Evolutionary conservation across 2,329 filamentous ascomycete genomes (phyloP), one percentile per base, ranked within the genome.

Genomic region (Thielaviopsis populi): DNA sequence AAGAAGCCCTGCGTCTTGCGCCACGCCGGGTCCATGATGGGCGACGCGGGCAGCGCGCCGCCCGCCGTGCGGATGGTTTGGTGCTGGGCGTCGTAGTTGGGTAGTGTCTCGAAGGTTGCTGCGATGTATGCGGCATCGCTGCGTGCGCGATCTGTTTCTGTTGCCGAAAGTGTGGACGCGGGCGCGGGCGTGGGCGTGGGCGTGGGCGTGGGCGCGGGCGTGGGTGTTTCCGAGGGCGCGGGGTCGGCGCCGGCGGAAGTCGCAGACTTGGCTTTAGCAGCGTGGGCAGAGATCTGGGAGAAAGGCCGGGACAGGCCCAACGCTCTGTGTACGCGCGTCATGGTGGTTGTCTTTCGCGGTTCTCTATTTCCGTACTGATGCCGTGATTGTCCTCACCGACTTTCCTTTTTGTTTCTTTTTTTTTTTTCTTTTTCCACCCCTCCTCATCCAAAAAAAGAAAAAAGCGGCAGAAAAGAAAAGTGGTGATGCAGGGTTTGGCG

Each of bases 21-120:
- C 72, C 78, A 83, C 1, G 69, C 68, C 3, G 78, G 75, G 73
- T 83, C 75, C 70, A 83, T 78, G 13, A 84, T 62, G 1, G 81
- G 81, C 1, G 81, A 83, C 8, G 81, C 71, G 0, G 81, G 81
- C 1, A 84, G 71, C 1, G 72, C 67, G 1, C 80, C 80, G 0
- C 71, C 72, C 0, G 74, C 71, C 0, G 80, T 82, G 13, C 68
- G 67, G 61, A 83, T 71, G 0, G 74, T 78, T 67, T 79, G 79
- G 0, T 68, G 70, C 1, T 72, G 68, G 0, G 69, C 22, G 48
- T 81, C 69, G 54, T 82, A 68, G 58, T 22, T 24, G 2, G 64
- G 61, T 3, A 63, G 61, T 1, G 58, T 56, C 19, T 66, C 64
- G 17, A 59, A 65, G 5, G 64, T 63, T 6, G 54, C 22, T n/a